These are phyloP conservation scores for Fraxinus albicans DNA, from an alignment of 305 asterid genomes.

Conservation along the genomic window DNA sequence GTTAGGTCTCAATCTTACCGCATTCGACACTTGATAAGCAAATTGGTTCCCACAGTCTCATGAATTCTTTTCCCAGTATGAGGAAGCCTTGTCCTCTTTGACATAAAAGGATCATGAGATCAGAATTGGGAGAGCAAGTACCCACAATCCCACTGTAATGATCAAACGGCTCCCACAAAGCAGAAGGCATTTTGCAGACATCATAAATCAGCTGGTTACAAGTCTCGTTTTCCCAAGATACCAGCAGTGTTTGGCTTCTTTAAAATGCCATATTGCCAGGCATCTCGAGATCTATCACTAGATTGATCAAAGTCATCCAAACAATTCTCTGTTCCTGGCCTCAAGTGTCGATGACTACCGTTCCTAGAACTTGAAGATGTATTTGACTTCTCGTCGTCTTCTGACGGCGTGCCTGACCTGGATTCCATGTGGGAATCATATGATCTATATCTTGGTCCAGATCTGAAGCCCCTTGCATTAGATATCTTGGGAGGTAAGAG, in stretches of 20 bases:
- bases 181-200: slow-evolving; percentile 7
- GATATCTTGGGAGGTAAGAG: slow-evolving; percentile 52
- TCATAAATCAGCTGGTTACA: slow-evolving; percentile 29
- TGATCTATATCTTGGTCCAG: slow-evolving; percentile 69
- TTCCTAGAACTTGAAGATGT: slow-evolving; percentile 45
- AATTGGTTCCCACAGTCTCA: neutral
- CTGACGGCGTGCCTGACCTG: slow-evolving; percentile 87
- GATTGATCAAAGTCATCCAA: slow-evolving; percentile 68
- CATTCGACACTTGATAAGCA: slow-evolving; percentile 9
- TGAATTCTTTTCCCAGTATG: slow-evolving; percentile 1
- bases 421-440: slow-evolving; percentile 75
- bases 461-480: slow-evolving; percentile 60
- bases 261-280: slow-evolving; percentile 68
- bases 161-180: slow-evolving; percentile 9
- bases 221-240: slow-evolving; percentile 61
- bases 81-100: slow-evolving; percentile 15
- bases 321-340: slow-evolving; percentile 56
- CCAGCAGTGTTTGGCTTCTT: slow-evolving; percentile 63
- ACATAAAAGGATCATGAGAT: slow-evolving; percentile 14
- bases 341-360: slow-evolving; percentile 58
- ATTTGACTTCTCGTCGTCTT: slow-evolving; percentile 83
- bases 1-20: neutral
- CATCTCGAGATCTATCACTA: slow-evolving; percentile 66
- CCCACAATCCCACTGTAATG: slow-evolving; percentile 13
- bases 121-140: slow-evolving; percentile 12